Base-by-base conservation (phyloP, 371 early-diverging fungal species). In the Apophysomyces trapeziformis region DNA sequence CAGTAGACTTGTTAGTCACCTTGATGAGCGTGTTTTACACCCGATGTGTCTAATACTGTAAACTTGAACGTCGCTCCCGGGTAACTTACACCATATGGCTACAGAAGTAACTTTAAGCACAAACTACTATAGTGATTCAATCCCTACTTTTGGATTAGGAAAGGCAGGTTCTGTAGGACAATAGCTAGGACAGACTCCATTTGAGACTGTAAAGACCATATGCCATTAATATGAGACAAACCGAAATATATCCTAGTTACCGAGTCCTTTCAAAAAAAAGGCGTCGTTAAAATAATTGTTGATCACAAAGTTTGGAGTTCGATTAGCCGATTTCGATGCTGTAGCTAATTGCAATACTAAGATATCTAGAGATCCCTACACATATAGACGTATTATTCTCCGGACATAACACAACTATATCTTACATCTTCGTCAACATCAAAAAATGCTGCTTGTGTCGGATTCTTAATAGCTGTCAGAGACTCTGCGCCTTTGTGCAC, bases 281-380 rank as follows among this genome's bases (percentile, higher is more conserved):
- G 96, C 96, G 73, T 97, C 98, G 65, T 91, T 94, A 68, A 90
- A 93, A 65, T 86, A 93, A 68, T 94, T 93, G 74, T 97, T 96
- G 70, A 90, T 86, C 32, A 95, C 77, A 60, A 80, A 81, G 26
- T 75, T 67, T 4, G 81, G 78, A 38, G 58, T 68, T 44, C 81
- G 66, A 11, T 78, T 75, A 0, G 74, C 73, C 14, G 41, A 18
- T 7, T 54, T 63, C 36, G 61, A 60, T 59, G 57, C n/a, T 69
- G 70, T 38, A 12, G 59, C 45, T 8, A 26, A 50, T 64, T 79
- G 74, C 37, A 89, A 75, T 5, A 93, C 79, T 46, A 97, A 71
- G 7, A 97, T 86, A 76, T 96, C 97, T 61, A 95, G 72, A 0
- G 92, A 92, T 0, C 97, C 97, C 89, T 89, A 76, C 36, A 9